Evolutionary conservation across 306 rosid genomes (phyloP), one percentile per base, ranked within the genome.

Genomic region (Datisca glomerata): DNA sequence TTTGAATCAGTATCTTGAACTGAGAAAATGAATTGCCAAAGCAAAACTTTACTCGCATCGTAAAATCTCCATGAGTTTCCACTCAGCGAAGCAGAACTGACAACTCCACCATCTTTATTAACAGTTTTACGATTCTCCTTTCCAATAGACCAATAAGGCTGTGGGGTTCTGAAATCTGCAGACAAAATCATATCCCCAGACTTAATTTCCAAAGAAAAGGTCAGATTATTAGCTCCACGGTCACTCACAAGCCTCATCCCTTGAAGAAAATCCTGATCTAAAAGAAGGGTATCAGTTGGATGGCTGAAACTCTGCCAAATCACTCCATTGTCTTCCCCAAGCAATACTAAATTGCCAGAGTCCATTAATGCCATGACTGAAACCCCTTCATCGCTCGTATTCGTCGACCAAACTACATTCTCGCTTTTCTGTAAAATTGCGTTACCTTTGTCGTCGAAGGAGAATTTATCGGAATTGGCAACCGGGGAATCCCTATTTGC

Each of bases 271-370:
- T 70, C 69, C 62, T 89, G 98, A 21, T 28, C 51, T 55, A 84
- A 73, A 31, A 84, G 43, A 43, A 89, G 67, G 45, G 93, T 80
- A 63, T 89, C 69, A 3, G 95, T 80, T 14, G 98, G 98, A 53
- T 80, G 74, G 37, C 53, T 47, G 56, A 89, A 89, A 78, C 98
- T 89, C 62, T 80, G 74, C 98, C 98, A 89, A 51, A 78, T 45
- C 3, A 66, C 19, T 3, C 52, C 55, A 12, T 8, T 50, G 25
- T 64, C 76, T 8, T 31, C 70, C 15, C 74, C 74, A 37, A 67
- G 53, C 65, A 89, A 54, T 47, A 68, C 84, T 64, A 89, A 64
- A 34, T 89, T 84, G n/a, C 98, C 98, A 0, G 65, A 60, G 51
- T 77, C 74, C 46, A 19, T 63, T 76, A 89, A 64, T 49, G 62